Evolutionary conservation across 1,139 yeast species (phyloP), one percentile per base, ranked within the genome.

Genomic region (Candida sp.): DNA sequence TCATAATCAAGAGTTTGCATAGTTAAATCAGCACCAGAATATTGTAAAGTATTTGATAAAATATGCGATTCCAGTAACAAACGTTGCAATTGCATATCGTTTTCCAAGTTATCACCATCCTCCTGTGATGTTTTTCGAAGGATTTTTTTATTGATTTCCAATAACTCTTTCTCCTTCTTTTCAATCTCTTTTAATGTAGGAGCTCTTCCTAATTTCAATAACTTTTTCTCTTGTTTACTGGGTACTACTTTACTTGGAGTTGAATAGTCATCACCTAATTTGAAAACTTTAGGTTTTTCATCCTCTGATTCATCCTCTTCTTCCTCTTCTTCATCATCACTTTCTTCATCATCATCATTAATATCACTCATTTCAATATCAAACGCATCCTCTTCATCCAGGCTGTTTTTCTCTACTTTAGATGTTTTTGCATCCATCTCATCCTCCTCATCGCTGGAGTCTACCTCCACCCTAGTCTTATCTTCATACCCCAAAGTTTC

Each of bases 11-110:
- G 59, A 1, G 89, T 86, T 45, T 79, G 77, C 42, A 89, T 64
- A 0, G 90, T 83, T 34, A 87, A 67, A 44, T 83, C 95, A 0
- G 90, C 96, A 21, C 96, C 97, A 1, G 93, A 82, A 45, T 69
- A 70, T 35, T 74, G 74, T 64, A 64, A 54, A 33, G 64, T 64
- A 40, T 81, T 81, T 12, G 91, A 77, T 43, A 93, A 68, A 33
- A 93, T 84, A 58, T 90, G 97, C 0, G 97, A 90, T 61, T 93
- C 98, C 48, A 77, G 75, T 33, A 93, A 69, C 36, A 93, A 77
- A 45, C 97, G 68, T 60, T 91, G 97, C 38, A 93, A 70, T 50
- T 87, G 95, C 23, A 90, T 56, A 62, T 91, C 98, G 52, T 91
- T 87, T 47, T 86, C 79, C 45, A 90, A 60, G 56, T 88, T 82